A percentile compares a stretch with the other conserved stretches of the same genome.
These are phyloP conservation scores for Mycena belliarum DNA, from an alignment of 768 basidiomycete species.

Conservation along the genomic window DNA sequence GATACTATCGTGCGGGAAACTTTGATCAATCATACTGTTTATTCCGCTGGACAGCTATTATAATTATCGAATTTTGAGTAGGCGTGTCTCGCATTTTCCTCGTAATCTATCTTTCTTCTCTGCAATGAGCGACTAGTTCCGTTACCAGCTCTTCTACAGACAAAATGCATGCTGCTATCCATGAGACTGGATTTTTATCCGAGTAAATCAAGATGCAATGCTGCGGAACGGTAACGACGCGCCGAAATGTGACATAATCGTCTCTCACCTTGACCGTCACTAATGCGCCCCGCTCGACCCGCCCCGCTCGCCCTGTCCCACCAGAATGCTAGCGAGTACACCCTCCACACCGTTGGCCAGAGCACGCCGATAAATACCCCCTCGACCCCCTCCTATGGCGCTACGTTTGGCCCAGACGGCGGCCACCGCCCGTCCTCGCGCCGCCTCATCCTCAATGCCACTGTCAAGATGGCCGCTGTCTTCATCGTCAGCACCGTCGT, in stretches of 20 bases:
- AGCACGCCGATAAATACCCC: slow-evolving; percentile 45
- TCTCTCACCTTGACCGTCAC: background rate
- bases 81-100: too few species aligned
- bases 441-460: slow-evolving; percentile 73
- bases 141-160: too few species aligned
- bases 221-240: background rate
- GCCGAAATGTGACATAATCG: background rate
- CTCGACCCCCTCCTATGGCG: slow-evolving; percentile 53
- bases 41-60: too few species aligned
- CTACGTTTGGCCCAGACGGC: slow-evolving; percentile 25
- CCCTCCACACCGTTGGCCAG: slow-evolving; percentile 60
- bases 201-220: background rate
- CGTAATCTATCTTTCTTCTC: too few species aligned
- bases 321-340: slow-evolving; percentile 54
- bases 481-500: slow-evolving; percentile 69
- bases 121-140: too few species aligned
- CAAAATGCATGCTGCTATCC: too few species aligned
- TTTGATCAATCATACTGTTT: too few species aligned
- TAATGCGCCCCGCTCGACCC: slow-evolving; percentile 16
- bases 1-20: too few species aligned
- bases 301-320: slow-evolving; percentile 19
- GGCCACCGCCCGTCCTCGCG: slow-evolving; percentile 41
- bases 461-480: slow-evolving; percentile 79
- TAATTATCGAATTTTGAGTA: too few species aligned
- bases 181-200: too few species aligned